Conservation (phyloP, 176 grass and related monocot genomes). For the Chrysopogon serrulatus region DNA sequence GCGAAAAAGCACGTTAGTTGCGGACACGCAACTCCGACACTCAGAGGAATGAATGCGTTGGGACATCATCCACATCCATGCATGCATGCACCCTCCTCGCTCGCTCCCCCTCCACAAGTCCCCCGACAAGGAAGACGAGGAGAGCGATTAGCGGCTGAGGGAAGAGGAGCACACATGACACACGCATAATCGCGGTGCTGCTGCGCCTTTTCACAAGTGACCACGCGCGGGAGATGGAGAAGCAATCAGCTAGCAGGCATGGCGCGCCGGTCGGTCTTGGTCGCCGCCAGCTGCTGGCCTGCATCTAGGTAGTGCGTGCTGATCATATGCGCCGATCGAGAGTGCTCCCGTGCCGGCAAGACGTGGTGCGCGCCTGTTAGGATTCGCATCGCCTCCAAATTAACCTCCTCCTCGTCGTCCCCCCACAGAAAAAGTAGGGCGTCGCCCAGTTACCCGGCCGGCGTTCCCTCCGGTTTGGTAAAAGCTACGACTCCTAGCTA, state of each 20-base stretch:
- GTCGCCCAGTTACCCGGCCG: not conserved
- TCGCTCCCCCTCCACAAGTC: too few species aligned
- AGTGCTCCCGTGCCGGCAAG: not conserved
- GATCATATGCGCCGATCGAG: not conserved
- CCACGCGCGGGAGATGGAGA: not conserved
- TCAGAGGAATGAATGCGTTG: not conserved
- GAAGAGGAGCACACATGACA: not conserved
- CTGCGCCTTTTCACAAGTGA: not conserved
- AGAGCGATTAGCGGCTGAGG: not conserved
- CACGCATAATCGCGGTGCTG: not conserved
- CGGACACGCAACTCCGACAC: not conserved
- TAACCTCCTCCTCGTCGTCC: not conserved
- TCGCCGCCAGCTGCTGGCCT: conserved; percentile 4
- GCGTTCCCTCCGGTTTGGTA: conserved; percentile 17
- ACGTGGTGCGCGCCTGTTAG: conserved; percentile 49
- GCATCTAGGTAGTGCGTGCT: conserved; percentile 23
- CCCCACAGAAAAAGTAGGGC: conserved; percentile 20
- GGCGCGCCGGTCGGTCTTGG: too few species aligned
- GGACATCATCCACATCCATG: conserved; percentile 13
- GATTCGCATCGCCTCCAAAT: conserved; percentile 1
- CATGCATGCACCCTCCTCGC: not conserved
- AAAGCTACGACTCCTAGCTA: not conserved
- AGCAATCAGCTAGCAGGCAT: conserved; percentile 1
- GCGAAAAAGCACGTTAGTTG: not conserved
- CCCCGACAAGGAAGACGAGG: not conserved